These are phyloP conservation scores for Apiotrichum gracile DNA, from an alignment of 1,284 basidiomycete species.

Conservation along the genomic window DNA sequence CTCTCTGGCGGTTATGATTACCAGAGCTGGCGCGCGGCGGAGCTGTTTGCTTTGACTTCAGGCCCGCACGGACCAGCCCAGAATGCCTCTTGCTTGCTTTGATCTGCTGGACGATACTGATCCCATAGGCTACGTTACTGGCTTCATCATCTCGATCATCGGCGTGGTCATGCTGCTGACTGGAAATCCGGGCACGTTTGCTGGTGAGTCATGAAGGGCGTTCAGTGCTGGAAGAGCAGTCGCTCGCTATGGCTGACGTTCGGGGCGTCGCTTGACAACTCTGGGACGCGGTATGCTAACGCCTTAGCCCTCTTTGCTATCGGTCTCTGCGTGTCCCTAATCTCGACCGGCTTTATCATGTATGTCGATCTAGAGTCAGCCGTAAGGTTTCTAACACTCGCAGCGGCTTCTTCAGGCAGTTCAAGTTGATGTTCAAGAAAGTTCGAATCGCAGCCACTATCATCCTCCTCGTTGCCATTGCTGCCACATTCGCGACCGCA, in stretches of 20 bases:
- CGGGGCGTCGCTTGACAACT: too few species aligned
- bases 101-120: neutral
- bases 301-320: conserved; percentile 70
- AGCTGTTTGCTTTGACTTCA: neutral
- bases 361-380: too few species aligned
- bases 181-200: conserved; percentile 66
- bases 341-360: conserved; percentile 84
- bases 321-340: conserved; percentile 73
- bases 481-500: conserved; percentile 70
- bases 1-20: too few species aligned
- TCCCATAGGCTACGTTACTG: conserved; percentile 53
- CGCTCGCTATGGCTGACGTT: too few species aligned
- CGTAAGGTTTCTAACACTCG: neutral
- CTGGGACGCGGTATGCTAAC: neutral
- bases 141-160: conserved; percentile 66
- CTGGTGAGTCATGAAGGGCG: conserved; percentile 56
- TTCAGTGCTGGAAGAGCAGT: too few species aligned
- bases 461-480: conserved; percentile 69
- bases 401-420: conserved; percentile 66
- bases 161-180: conserved; percentile 73
- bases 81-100: neutral
- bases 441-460: conserved; percentile 78
- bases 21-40: too few species aligned
- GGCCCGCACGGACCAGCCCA: neutral
- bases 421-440: conserved; percentile 88